Base-by-base conservation (phyloP, 805 yeast species). In the Naumovozyma baii region DNA sequence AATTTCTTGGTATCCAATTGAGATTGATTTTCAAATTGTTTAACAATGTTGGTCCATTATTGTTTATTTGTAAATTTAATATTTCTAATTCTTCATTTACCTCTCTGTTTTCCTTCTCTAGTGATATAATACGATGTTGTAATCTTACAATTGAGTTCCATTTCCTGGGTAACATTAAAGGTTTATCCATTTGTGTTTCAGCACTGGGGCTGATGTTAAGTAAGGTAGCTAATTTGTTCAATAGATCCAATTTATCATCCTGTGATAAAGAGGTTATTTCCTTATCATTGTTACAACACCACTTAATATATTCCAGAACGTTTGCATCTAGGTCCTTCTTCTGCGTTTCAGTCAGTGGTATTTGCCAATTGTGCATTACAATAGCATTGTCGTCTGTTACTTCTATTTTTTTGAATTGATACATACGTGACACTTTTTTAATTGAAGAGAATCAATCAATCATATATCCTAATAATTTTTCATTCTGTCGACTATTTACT, bases 141-240 rank as follows among this genome's bases (percentile, higher is more conserved):
- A 90, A 66, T 34, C 95, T 66, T 25, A 85, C 69, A 3, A 88
- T 90, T 0, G 94, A 79, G 1, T 80, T 70, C 96, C 96, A 88
- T 63, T 87, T 88, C 61, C 80, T 46, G 2, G 55, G 55, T n/a
- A 52, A 38, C 8, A 51, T 17, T 15, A 45, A 31, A 2, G 29
- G 18, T 22, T 26, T 34, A 30, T 38, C 38, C 36, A 36, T 33
- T 38, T 17, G 36, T 20, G n/a, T 37, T n/a, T n/a, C n/a, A n/a
- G n/a, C n/a, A 31, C 25, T 28, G 16, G 10, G 10, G 26, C 10
- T 10, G 10, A 22, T 10, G 10, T 22, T 10, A 7, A 22, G 26
- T 22, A 22, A 22, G 10, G 10, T 22, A 22, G 26, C 7, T 10
- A 22, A 22, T 22, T 22, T 22, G 26, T 22, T 10, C 10, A 22